Conservation (phyloP, 2,329 filamentous ascomycete genomes). For the Ascochyta fabae region DNA sequence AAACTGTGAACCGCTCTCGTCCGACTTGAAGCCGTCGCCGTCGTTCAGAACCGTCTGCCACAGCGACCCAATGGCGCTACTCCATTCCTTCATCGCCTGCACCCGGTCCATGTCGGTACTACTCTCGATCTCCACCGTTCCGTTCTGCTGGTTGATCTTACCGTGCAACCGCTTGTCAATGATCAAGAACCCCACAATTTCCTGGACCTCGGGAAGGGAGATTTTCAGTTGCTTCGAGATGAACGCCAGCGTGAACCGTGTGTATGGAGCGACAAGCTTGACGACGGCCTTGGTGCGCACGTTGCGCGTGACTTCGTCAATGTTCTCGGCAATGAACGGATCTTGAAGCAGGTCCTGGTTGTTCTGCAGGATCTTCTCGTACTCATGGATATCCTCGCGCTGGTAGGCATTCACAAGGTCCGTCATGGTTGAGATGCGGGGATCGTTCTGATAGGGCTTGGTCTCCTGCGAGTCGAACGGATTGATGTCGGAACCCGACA, state of each 20-base stretch:
- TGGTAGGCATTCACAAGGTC: constrained; percentile 97
- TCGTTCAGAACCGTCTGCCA: constrained; percentile 78
- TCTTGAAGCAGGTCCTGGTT: constrained; percentile 91
- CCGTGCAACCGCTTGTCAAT: constrained; percentile 86
- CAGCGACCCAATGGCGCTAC: constrained; percentile 70
- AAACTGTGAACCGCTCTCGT: constrained; percentile 51
- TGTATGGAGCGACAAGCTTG: constrained; percentile 94
- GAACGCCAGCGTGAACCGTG: constrained; percentile 85
- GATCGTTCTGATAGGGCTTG: constrained; percentile 96
- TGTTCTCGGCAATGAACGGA: constrained; percentile 97
- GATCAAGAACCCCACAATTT: constrained; percentile 94
- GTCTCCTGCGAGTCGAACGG: constrained; percentile 99
- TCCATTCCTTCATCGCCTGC: constrained; percentile 75
- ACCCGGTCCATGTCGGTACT: constrained; percentile 76
- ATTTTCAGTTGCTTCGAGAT: constrained; percentile 90
- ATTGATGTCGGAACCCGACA: constrained; percentile 98
- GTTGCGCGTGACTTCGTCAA: constrained; percentile 96
- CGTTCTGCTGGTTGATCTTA: constrained; percentile 86
- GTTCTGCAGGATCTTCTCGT: constrained; percentile 84
- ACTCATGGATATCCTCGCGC: constrained; percentile 88
- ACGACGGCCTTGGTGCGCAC: constrained; percentile 96
- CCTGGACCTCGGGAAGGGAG: constrained; percentile 82
- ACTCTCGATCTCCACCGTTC: constrained; percentile 81
- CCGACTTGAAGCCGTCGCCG: constrained; percentile 71
- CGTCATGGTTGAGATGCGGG: constrained; percentile 95